Conservation (phyloP, 306 rosid genomes). For the Acmispon strigosus region DNA sequence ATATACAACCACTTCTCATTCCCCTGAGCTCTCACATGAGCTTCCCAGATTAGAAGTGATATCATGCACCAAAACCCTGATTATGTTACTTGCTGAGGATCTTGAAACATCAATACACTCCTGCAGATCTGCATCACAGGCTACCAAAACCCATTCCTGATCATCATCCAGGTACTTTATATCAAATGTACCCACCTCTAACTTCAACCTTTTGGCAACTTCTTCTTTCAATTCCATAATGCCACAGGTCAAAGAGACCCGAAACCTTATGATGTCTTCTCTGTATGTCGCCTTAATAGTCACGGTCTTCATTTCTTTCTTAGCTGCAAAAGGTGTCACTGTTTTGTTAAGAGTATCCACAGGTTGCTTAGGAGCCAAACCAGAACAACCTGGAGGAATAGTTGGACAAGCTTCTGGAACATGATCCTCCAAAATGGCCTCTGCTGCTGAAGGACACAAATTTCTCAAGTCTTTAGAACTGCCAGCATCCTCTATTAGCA, state of each 20-base stretch:
- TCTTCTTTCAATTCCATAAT: conserved; percentile 61
- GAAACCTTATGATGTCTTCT: conserved; percentile 77
- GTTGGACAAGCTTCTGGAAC: conserved; percentile 48
- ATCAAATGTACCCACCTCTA: conserved; percentile 73
- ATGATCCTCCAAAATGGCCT: conserved; percentile 55
- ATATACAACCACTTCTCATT: conserved; percentile 37
- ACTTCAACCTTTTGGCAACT: conserved; percentile 69
- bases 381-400: conserved; percentile 33
- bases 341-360: conserved; percentile 22
- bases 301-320: conserved; percentile 51
- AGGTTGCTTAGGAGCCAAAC: conserved; percentile 43
- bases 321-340: conserved; percentile 20
- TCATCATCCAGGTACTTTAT: conserved; percentile 85
- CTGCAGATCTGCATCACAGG: conserved; percentile 85
- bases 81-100: conserved; percentile 55
- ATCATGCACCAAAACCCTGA: conserved; percentile 73
- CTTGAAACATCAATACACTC: conserved; percentile 76
- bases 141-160: conserved; percentile 82
- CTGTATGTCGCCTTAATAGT: conserved; percentile 74
- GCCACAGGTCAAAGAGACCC: conserved; percentile 42
- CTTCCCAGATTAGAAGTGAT: conserved; percentile 54
- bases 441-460: conserved; percentile 62
- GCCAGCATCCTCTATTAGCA: conserved; percentile 77
- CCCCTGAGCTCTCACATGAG: conserved; percentile 66
- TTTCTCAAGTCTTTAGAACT: conserved; percentile 81